Evolutionary conservation across 2,329 filamentous ascomycete genomes (phyloP).

Genomic region (Thelonectria rubi): DNA sequence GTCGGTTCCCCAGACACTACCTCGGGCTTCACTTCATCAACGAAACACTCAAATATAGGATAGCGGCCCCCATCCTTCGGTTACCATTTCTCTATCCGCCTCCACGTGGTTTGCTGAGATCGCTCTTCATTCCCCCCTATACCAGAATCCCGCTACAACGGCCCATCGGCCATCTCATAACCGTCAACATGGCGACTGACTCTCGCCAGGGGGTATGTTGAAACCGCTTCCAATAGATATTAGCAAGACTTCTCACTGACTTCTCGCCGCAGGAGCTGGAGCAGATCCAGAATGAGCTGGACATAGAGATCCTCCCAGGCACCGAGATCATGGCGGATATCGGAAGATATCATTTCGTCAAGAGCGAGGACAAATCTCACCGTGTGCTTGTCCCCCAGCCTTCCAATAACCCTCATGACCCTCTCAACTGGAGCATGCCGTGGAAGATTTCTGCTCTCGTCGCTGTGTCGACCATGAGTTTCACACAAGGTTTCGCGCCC

Average conservation of each 20-base stretch:
- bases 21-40: neutral
- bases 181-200: slow-evolving; percentile 5
- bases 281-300: slow-evolving; percentile 29
- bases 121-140: neutral
- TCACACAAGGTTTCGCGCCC: slow-evolving; percentile 14
- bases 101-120: neutral
- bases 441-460: slow-evolving; percentile 15
- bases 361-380: slow-evolving; percentile 23
- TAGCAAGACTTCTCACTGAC: no score
- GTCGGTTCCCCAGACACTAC: neutral
- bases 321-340: slow-evolving; percentile 35
- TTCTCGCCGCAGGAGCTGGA: slow-evolving; percentile 1
- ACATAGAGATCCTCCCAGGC: slow-evolving; percentile 29
- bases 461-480: slow-evolving; percentile 14
- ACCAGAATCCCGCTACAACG: neutral
- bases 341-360: slow-evolving; percentile 30
- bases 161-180: neutral
- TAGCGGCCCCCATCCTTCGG: neutral
- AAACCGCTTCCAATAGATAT: no score
- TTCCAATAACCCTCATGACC: slow-evolving; percentile 6
- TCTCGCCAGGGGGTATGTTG: neutral
- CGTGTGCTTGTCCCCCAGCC: slow-evolving; percentile 32
- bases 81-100: neutral
- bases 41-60: neutral
- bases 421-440: slow-evolving; percentile 4